Conservation (phyloP, 768 basidiomycete genomes). For the Hygrophoropsis aurantiaca region DNA sequence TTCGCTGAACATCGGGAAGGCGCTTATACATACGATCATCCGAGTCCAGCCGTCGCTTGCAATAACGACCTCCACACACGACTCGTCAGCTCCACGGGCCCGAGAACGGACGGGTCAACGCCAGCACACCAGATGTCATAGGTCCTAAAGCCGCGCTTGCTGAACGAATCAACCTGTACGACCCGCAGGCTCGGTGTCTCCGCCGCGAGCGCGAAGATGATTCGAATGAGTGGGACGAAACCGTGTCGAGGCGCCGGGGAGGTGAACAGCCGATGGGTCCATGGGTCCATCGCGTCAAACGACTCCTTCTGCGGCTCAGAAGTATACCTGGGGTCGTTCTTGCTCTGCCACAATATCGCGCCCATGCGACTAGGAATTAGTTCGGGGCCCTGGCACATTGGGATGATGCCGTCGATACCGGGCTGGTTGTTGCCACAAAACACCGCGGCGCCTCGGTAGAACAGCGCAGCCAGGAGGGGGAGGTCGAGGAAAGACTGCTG, state of each 20-base stretch:
- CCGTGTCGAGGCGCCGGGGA: neutral
- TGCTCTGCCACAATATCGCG: conserved; percentile 24
- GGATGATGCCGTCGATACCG: conserved; percentile 27
- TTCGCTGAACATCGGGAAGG: no score
- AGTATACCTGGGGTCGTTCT: conserved; percentile 17
- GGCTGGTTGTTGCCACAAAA: conserved; percentile 21
- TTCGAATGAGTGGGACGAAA: conserved; percentile 19
- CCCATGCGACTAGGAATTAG: conserved; percentile 15
- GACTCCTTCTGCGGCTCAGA: conserved; percentile 7
- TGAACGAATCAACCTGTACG: neutral
- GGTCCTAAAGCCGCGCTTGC: neutral
- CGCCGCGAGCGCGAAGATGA: conserved; percentile 24
- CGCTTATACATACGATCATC: no score
- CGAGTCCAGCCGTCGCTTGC: conserved; percentile 10
- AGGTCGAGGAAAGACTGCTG: conserved; percentile 15
- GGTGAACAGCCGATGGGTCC: conserved; percentile 12
- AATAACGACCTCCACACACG: neutral
- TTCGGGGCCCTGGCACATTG: conserved; percentile 13
- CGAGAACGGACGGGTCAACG: conserved; percentile 8
- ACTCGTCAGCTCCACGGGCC: conserved; percentile 1
- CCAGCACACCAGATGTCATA: conserved; percentile 21
- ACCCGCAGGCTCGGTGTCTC: neutral
- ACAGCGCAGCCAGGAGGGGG: conserved; percentile 17
- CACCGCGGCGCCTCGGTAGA: conserved; percentile 27
- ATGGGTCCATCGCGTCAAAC: conserved; percentile 26